Evolutionary conservation across 1,284 basidiomycete genomes (phyloP).

Genomic region (Irpex rosettiformis): DNA sequence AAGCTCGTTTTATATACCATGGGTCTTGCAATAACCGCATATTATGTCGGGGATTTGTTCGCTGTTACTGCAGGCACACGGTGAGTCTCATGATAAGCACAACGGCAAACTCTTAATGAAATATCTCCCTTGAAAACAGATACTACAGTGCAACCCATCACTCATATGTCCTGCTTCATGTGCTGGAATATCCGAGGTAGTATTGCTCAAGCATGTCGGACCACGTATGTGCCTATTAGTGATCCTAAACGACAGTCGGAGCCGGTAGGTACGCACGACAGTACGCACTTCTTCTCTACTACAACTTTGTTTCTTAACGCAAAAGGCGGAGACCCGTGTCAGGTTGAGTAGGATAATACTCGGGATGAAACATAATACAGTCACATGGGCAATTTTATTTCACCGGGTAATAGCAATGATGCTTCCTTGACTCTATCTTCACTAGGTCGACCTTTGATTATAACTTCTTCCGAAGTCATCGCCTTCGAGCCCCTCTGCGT

Average conservation of each 20-base stretch:
- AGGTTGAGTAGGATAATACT: not conserved
- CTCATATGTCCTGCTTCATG: not conserved
- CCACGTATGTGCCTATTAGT: not conserved
- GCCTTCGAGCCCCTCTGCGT: no score
- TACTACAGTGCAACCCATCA: not conserved
- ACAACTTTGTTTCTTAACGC: not conserved
- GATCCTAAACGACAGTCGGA: not conserved
- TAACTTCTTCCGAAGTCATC: no score
- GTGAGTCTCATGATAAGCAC: not conserved
- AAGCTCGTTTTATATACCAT: not conserved
- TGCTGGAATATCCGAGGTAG: not conserved
- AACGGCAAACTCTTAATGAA: no score
- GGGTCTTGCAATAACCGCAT: not conserved
- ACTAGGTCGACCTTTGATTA: no score
- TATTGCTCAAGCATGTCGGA: no score
- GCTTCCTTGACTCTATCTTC: no score
- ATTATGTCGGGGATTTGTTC: not conserved
- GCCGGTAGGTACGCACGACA: not conserved
- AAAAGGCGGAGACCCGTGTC: not conserved
- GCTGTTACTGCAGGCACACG: not conserved
- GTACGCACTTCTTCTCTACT: not conserved
- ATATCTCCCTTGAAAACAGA: no score
- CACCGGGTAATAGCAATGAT: no score
- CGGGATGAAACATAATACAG: not conserved
- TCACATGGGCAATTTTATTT: not conserved